Base-by-base conservation (phyloP, 2,329 filamentous ascomycete genomes). In the Alternaria atra region DNA sequence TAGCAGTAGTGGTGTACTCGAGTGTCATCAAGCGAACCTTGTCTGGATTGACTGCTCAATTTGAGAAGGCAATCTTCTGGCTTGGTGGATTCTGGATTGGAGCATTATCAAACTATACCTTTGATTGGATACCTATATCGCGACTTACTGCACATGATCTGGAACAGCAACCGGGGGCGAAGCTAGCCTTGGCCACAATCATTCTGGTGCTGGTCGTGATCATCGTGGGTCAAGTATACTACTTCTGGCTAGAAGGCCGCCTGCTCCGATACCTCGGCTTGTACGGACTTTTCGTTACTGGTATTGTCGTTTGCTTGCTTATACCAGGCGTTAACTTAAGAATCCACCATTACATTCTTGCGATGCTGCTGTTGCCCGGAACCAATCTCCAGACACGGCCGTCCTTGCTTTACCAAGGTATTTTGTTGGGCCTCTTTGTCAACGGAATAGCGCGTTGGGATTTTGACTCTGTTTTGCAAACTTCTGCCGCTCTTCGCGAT, bases 51-150 rank as follows among this genome's bases (percentile, higher is more conserved):
- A 90, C 86, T 0, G 92, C 93, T 0, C 94, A 96, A 72, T 69
- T 97, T 44, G 94, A 97, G 74, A 97, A 96, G 83, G 91, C 92
- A 0, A 77, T 97, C 1, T 83, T 98, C 30, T 98, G 93, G 90
- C 84, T 98, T 2, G 93, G 93, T 0, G 90, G 89, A 12, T 93
- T 91, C 74, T 98, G 95, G 90, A 88, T 97, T 44, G 94, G 94
- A 15, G 90, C 92, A 1, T 81, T 98, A 64, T 94, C 94, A 68
- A 98, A 98, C 77, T 95, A 97, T 78, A 97, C 95, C 0, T 92
- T 98, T 71, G 91, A 92, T 65, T 91, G 92, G 82, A 97, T 98
- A 61, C 95, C 95, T 0, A 95, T 99, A 67, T 89, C 92, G 76
- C 89, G 95, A 5, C 85, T 99, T 15, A 97, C 91, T 9, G 88